Percentiles rank a stretch among this genome's conserved stretches.
phyloP scores from a whole-genome alignment of 2,329 filamentous ascomycete genomes.

The Davidsoniella australis region DNA sequence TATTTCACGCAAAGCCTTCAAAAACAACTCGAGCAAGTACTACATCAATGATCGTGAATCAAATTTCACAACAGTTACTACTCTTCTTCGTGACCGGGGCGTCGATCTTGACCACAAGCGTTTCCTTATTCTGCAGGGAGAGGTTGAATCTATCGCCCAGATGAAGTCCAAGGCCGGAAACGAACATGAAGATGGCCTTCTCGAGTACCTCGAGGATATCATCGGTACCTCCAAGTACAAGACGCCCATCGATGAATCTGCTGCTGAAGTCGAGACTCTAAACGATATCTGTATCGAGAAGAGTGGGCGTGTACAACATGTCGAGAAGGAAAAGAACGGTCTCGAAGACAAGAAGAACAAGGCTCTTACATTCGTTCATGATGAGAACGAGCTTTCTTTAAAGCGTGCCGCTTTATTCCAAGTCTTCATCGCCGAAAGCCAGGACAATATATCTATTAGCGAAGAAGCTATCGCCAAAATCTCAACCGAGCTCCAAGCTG shows the following conservation, averaged over 20 bases:
- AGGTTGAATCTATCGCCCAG: slow-evolving; percentile 95
- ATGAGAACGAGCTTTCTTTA: slow-evolving; percentile 78
- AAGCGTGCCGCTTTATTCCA: slow-evolving; percentile 92
- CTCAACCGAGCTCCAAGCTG: slow-evolving; percentile 68
- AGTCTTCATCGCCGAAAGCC: slow-evolving; percentile 73
- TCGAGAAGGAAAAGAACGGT: slow-evolving; percentile 87
- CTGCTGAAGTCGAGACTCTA: slow-evolving; percentile 71
- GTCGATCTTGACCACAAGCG: slow-evolving; percentile 96
- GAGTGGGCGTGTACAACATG: slow-evolving; percentile 85
- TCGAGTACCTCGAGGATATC: slow-evolving; percentile 96
- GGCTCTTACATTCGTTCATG: slow-evolving; percentile 70
- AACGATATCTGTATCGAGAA: slow-evolving; percentile 95
- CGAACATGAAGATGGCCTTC: slow-evolving; percentile 87
- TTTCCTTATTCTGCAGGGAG: slow-evolving; percentile 90
- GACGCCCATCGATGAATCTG: slow-evolving; percentile 85
- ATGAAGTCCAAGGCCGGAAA: slow-evolving; percentile 96
- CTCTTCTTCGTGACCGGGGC: slow-evolving; percentile 67
- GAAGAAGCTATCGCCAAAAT: slow-evolving; percentile 83
- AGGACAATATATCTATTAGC: slow-evolving; percentile 74
- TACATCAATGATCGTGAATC: slow-evolving; percentile 85
- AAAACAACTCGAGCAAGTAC: slow-evolving; percentile 96
- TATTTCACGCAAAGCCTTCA: slow-evolving; percentile 85
- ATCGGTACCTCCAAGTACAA: slow-evolving; percentile 99
- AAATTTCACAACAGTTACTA: slow-evolving; percentile 83
- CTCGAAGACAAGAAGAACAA: slow-evolving; percentile 96